A percentile compares a stretch with the other conserved stretches of the same genome.
phyloP scores from a whole-genome alignment of 345 rosid genomes.

The Citrus sp. region DNA sequence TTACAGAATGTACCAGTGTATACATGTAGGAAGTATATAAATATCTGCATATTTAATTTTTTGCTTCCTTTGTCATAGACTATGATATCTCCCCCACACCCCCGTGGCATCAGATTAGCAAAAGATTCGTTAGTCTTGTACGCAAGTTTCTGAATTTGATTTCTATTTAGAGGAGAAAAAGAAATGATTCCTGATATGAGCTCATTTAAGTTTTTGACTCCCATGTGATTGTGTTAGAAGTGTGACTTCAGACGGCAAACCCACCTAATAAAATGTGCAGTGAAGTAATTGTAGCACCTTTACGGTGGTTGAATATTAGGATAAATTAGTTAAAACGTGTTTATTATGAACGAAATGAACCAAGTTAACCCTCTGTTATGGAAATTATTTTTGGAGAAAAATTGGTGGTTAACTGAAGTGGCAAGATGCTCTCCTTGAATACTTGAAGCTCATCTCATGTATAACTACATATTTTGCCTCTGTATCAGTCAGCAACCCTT shows the following conservation, averaged over 20 bases:
- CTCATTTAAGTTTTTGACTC: not conserved
- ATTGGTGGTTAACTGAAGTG: not conserved
- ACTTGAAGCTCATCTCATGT: not conserved
- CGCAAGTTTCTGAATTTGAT: not conserved
- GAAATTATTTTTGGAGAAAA: not conserved
- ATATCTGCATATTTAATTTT: not conserved
- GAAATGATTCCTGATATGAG: not conserved
- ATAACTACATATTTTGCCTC: not conserved
- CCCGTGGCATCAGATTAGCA: not conserved
- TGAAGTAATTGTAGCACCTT: not conserved
- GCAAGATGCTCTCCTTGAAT: not conserved
- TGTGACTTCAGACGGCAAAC: not conserved
- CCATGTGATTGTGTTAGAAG: too few relatives aligned
- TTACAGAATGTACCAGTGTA: constrained; percentile 9
- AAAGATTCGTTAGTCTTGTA: not conserved
- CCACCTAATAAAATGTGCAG: not conserved
- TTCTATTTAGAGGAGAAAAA: not conserved
- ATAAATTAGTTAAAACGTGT: not conserved
- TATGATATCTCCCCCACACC: not conserved
- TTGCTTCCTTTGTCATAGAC: not conserved
- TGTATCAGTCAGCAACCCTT: not conserved
- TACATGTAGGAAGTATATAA: not conserved
- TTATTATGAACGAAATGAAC: not conserved
- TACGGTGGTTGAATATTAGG: not conserved
- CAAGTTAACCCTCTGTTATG: not conserved